Base-by-base conservation (phyloP, 768 basidiomycete species). In the Naganishia antarctica region DNA sequence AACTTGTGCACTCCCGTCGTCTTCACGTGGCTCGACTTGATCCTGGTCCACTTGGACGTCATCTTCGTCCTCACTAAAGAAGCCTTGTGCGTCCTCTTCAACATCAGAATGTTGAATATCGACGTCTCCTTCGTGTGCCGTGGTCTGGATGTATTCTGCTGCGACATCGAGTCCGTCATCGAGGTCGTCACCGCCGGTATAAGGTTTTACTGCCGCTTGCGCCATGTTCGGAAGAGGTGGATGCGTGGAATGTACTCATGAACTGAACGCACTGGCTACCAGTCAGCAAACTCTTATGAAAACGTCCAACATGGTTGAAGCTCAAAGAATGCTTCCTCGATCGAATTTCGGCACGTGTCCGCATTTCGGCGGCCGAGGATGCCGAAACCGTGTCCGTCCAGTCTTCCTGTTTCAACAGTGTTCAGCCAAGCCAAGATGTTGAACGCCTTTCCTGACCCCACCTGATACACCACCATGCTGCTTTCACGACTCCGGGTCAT, bases 121-220 rank as follows among this genome's bases (percentile, higher is more conserved):
- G 16, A 45, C 48, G 40, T 67, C 61, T 4, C n/a, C n/a, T n/a
- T n/a, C n/a, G n/a, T 65, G 48, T 41, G 69, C 70, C n/a, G 71
- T 69, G 0, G 59, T 40, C 9, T 72, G 72, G 5, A 77, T 48
- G 48, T 74, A 68, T 25, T 71, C 67, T 1, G 72, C 62, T 60
- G 75, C 74, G 5, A 74, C 68, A 40, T 76, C 73, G 16, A 77
- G 69, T 23, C 71, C 72, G 63, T 77, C 76, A 45, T 77, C 76
- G 9, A 77, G 69, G 50, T 77, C 76, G 58, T 77, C 76, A 12
- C 62, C 62, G 16, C 62, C 62, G 11, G 62, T 63, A 23, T 43
- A 47, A 18, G 62, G 48, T 28, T 63, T 28, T 21, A 21, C 50
- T 51, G 49, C 51, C 9, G 43, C 25, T 37, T n/a, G n/a, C n/a